A percentile compares a stretch with the other conserved stretches of the same genome.
Evolutionary conservation across 1,284 basidiomycete genomes (phyloP).

Genomic region (Rhodofomes roseus): DNA sequence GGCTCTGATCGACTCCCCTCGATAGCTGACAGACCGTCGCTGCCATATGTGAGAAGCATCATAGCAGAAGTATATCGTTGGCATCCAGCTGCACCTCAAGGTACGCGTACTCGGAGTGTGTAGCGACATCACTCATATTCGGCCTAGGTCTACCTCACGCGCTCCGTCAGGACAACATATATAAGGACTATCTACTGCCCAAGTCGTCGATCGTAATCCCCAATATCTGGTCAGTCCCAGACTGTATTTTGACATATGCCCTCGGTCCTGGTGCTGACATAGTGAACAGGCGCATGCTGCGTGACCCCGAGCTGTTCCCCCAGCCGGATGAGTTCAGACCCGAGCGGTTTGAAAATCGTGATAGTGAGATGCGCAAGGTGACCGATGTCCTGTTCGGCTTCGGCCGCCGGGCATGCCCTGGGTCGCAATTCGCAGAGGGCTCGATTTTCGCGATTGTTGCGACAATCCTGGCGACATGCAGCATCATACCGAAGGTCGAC

Average conservation of each 20-base stretch:
- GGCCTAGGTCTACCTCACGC: conserved; percentile 23
- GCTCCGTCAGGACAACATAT: conserved; percentile 23
- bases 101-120: conserved; percentile 12
- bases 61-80: conserved; percentile 28
- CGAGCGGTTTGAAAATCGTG: too few relatives aligned
- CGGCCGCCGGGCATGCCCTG: conserved; percentile 19
- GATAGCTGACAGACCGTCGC: conserved; percentile 23
- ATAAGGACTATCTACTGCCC: conserved; percentile 26
- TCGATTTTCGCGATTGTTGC: conserved; percentile 6
- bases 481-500: background rate
- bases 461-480: conserved; percentile 3
- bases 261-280: background rate
- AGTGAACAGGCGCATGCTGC: conserved; percentile 24
- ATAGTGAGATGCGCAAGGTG: conserved; percentile 13
- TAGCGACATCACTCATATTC: too few relatives aligned
- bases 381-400: conserved; percentile 27
- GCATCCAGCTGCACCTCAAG: conserved; percentile 24
- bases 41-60: conserved; percentile 30
- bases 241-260: background rate
- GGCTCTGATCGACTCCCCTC: conserved; percentile 27
- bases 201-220: conserved; percentile 25
- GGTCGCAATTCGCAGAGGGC: conserved; percentile 4
- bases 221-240: conserved; percentile 18
- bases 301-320: conserved; percentile 23
- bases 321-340: conserved; percentile 27